Conservation (phyloP, 2,329 filamentous ascomycete species). For the Ilyonectria sp. region DNA sequence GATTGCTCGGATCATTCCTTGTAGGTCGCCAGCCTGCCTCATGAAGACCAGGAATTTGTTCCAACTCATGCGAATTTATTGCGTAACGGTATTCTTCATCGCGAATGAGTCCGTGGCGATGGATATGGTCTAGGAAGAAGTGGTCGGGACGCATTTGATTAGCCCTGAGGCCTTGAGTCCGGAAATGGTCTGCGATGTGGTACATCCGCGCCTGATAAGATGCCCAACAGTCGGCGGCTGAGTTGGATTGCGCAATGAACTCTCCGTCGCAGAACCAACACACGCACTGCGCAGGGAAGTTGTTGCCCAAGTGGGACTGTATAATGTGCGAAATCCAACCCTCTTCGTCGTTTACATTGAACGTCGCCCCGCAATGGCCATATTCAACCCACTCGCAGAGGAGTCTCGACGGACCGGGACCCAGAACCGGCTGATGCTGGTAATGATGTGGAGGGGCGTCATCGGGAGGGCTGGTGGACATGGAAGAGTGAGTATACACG, state of each 20-base stretch:
- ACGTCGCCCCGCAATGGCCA: constrained; percentile 54
- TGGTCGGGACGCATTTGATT: constrained; percentile 57
- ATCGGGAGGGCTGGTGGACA: constrained; percentile 43
- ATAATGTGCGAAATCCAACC: constrained; percentile 64
- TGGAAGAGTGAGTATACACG: constrained; percentile 31
- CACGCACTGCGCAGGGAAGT: constrained; percentile 54
- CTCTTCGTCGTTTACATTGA: constrained; percentile 55
- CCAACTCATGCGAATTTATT: constrained; percentile 39
- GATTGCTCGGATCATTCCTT: background rate
- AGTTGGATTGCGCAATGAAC: constrained; percentile 48
- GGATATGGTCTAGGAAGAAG: constrained; percentile 57
- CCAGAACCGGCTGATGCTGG: constrained; percentile 24
- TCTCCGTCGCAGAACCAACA: constrained; percentile 67
- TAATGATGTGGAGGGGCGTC: constrained; percentile 32
- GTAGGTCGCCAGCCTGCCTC: constrained; percentile 36
- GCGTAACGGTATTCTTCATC: constrained; percentile 41
- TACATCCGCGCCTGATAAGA: constrained; percentile 61
- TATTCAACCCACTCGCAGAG: constrained; percentile 62
- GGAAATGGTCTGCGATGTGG: constrained; percentile 65
- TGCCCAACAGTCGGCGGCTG: constrained; percentile 22
- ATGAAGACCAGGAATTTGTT: constrained; percentile 33
- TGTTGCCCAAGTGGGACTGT: constrained; percentile 52
- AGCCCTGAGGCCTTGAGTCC: constrained; percentile 39
- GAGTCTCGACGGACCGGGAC: constrained; percentile 13
- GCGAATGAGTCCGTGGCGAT: constrained; percentile 47